Evolutionary conservation across 164 flowering plant genomes (phyloP).

Genomic region (Annona squamosa): DNA sequence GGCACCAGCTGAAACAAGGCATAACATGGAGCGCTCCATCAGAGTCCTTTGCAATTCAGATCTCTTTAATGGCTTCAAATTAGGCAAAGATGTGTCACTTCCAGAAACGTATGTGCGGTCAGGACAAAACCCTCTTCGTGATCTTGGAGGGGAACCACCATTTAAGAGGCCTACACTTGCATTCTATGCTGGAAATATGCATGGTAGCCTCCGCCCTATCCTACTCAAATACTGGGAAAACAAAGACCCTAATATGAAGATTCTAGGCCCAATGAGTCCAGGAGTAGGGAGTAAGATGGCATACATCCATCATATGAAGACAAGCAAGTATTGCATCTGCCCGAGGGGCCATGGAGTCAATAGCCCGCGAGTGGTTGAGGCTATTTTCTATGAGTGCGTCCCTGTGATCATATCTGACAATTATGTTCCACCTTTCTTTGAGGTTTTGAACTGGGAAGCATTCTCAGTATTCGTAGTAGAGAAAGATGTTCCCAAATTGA

Average conservation of each 20-base stretch:
- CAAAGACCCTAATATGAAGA: conserved; percentile 13
- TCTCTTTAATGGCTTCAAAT: conserved; percentile 13
- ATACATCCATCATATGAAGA: conserved; percentile 7
- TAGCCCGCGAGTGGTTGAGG: conserved; percentile 10
- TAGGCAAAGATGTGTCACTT: conserved; percentile 12
- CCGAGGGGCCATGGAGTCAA: conserved; percentile 11
- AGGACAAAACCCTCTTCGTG: conserved; percentile 2
- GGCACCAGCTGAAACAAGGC: conserved; percentile 13
- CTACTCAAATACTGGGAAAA: conserved; percentile 10
- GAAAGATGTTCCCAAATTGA: conserved; percentile 11
- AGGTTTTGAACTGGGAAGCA: conserved; percentile 10
- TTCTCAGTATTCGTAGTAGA: conserved; percentile 7
- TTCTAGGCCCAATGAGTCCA: conserved; percentile 8
- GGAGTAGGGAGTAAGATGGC: conserved; percentile 2
- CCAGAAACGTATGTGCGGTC: conserved; percentile 6
- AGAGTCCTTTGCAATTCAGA: conserved; percentile 13
- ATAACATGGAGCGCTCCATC: conserved; percentile 2
- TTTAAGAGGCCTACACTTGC: conserved; percentile 8
- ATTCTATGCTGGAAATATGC: conserved; percentile 14
- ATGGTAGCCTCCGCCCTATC: conserved; percentile 4
- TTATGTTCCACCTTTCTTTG: conserved; percentile 10
- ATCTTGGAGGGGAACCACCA: conserved; percentile 10
- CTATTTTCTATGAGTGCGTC: conserved; percentile 11
- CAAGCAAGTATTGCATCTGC: conserved; percentile 14
- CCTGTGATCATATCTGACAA: conserved; percentile 15